Percentiles rank a stretch among this genome's conserved stretches.
These are phyloP conservation scores for Fusarium heterosporum DNA, from an alignment of 2,329 filamentous ascomycete species.

Conservation along the genomic window DNA sequence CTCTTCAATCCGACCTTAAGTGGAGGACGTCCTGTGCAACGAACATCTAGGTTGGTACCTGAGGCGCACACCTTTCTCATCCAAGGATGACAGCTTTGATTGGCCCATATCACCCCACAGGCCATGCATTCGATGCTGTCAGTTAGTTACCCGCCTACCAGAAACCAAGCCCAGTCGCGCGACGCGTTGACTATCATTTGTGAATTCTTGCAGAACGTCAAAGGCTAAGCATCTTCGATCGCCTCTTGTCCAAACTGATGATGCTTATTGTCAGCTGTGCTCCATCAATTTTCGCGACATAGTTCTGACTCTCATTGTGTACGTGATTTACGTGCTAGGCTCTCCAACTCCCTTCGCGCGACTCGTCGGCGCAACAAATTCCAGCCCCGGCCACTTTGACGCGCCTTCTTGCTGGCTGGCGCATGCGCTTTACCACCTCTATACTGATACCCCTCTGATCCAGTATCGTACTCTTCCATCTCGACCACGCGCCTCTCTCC, in stretches of 20 bases:
- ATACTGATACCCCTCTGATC: slow-evolving; percentile 28
- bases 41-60: background rate
- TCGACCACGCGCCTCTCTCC: slow-evolving; percentile 10
- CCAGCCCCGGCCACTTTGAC: slow-evolving; percentile 39
- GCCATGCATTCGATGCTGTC: slow-evolving; percentile 6
- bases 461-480: slow-evolving; percentile 18
- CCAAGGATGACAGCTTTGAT: background rate
- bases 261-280: slow-evolving; percentile 21
- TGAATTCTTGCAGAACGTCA: slow-evolving; percentile 35
- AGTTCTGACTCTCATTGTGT: slow-evolving; percentile 9
- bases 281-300: slow-evolving; percentile 15
- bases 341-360: slow-evolving; percentile 25
- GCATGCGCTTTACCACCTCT: slow-evolving; percentile 39
- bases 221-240: slow-evolving; percentile 10
- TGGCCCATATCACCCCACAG: slow-evolving; percentile 9
- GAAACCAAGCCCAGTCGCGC: slow-evolving; percentile 35
- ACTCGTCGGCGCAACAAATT: slow-evolving; percentile 35
- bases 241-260: slow-evolving; percentile 15
- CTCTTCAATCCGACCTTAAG: background rate
- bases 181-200: slow-evolving; percentile 44
- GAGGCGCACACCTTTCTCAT: background rate
- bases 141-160: slow-evolving; percentile 16
- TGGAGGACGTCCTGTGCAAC: background rate
- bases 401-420: slow-evolving; percentile 34
- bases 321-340: slow-evolving; percentile 4